Base-by-base conservation (phyloP, 2,329 filamentous ascomycete species). In the Passalora sequoiae region DNA sequence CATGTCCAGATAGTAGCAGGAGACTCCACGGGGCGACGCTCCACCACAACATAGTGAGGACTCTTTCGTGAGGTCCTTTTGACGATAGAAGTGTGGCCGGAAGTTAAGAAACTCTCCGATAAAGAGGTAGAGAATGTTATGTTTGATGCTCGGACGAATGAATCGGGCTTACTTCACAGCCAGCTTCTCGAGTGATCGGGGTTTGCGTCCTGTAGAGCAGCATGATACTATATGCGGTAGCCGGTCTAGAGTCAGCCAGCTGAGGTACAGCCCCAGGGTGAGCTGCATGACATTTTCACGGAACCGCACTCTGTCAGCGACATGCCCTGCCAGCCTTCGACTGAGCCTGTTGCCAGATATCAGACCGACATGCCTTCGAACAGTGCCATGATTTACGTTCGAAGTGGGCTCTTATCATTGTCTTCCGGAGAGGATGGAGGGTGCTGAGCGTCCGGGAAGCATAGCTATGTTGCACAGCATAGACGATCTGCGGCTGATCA, bases 221-320 rank as follows among this genome's bases (percentile, higher is more conserved):
- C 33, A 36, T 36, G 33, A n/a, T 36, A 24, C 20, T 36, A 24
- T 36, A 24, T 36, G 33, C 33, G 33, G 17, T 15, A 6, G 33
- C 33, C 33, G 13, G 33, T 20, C 13, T 5, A n/a, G 20, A 24
- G 13, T 36, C 19, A 24, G 10, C n/a, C 17, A 20, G 33, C 33
- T 36, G 33, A 36, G 33, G 33, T 24, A 24, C 16, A 20, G 33
- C 33, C 8, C 19, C 33, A 9, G 33, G 24, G 9, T 17, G 20
- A 13, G 16, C 13, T 36, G 33, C 33, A 36, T 9, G 16, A 36
- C 33, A 20, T 36, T 36, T 22, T 20, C 6, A 20, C 15, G 33
- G 9, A 36, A 36, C 20, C 4, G n/a, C 20, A 12, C 17, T 36
- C 8, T 13, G 24, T 36, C 19, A 6, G 33, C 12, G 20, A 36